Percentiles rank a stretch among this genome's conserved stretches.
Evolutionary conservation across 208 protist genomes (phyloP).

Genomic region (Balamuthia mandrillaris): DNA sequence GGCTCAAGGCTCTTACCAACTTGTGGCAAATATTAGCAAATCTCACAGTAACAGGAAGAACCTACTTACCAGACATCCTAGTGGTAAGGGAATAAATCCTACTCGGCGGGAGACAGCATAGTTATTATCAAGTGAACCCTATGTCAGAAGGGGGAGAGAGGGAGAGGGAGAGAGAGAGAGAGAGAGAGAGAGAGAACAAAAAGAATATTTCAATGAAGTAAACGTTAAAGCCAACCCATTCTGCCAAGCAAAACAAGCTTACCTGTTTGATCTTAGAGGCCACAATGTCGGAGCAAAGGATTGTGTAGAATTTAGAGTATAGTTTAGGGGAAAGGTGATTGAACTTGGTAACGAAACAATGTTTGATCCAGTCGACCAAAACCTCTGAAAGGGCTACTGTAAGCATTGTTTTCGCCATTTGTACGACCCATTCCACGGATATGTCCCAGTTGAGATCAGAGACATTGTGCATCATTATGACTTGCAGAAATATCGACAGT

Average conservation of each 20-base stretch:
- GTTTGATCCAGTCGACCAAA: constrained; percentile 84
- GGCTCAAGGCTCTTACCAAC: background rate
- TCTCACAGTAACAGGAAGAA: background rate
- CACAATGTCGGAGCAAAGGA: constrained; percentile 55
- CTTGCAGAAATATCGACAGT: constrained; percentile 76
- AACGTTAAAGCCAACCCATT: too few relatives aligned
- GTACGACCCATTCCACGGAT: background rate
- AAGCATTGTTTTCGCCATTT: constrained; percentile 21
- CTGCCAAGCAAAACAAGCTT: too few relatives aligned
- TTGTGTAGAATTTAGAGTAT: constrained; percentile 63
- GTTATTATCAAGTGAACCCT: constrained; percentile 12
- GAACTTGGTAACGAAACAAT: constrained; percentile 83
- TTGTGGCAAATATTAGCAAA: background rate
- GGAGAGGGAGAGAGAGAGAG: background rate
- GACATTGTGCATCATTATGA: constrained; percentile 75
- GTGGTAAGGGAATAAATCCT: constrained; percentile 4
- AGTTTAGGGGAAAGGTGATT: constrained; percentile 76
- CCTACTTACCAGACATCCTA: background rate
- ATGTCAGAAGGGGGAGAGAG: background rate
- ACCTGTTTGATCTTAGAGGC: background rate
- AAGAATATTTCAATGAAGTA: background rate
- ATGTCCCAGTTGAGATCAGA: constrained; percentile 40
- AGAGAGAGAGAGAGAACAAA: background rate
- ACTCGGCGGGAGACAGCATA: constrained; percentile 8
- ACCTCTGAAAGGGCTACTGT: constrained; percentile 70